Conservation (phyloP, 2,329 filamentous ascomycete genomes). For the Westerdykella aurantiaca region DNA sequence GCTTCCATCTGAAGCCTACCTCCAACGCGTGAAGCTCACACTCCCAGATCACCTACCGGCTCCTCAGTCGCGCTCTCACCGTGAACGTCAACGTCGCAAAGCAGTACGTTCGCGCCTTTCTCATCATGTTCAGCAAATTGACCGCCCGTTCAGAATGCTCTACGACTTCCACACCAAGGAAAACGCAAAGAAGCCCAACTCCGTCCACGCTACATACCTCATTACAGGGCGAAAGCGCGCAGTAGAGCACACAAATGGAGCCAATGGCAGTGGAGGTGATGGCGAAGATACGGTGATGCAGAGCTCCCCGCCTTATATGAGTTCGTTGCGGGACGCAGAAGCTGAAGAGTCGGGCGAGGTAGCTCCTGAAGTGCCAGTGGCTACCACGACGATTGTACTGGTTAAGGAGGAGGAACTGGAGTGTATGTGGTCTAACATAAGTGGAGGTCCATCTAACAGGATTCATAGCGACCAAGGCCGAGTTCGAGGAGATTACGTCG, state of each 20-base stretch:
- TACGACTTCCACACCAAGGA: conserved; percentile 78
- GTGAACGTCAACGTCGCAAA: conserved; percentile 85
- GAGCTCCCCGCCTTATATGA: conserved; percentile 58
- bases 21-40: conserved; percentile 7
- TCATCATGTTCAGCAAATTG: neutral
- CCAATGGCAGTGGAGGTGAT: conserved; percentile 39
- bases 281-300: conserved; percentile 63
- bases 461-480: conserved; percentile 55
- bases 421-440: conserved; percentile 41
- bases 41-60: conserved; percentile 74
- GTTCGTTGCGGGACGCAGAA: conserved; percentile 54
- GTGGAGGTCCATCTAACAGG: conserved; percentile 9
- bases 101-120: conserved; percentile 54
- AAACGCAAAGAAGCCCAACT: conserved; percentile 66
- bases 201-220: conserved; percentile 88
- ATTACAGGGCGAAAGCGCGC: conserved; percentile 62
- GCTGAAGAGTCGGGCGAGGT: conserved; percentile 24
- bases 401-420: conserved; percentile 67
- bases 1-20: neutral
- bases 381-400: conserved; percentile 58
- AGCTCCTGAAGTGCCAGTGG: conserved; percentile 44
- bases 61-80: conserved; percentile 74
- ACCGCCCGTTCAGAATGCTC: conserved; percentile 58
- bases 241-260: conserved; percentile 33
- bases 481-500: conserved; percentile 67